These are phyloP conservation scores for Lactifluus volemus DNA, from an alignment of 768 basidiomycete genomes.

Conservation along the genomic window DNA sequence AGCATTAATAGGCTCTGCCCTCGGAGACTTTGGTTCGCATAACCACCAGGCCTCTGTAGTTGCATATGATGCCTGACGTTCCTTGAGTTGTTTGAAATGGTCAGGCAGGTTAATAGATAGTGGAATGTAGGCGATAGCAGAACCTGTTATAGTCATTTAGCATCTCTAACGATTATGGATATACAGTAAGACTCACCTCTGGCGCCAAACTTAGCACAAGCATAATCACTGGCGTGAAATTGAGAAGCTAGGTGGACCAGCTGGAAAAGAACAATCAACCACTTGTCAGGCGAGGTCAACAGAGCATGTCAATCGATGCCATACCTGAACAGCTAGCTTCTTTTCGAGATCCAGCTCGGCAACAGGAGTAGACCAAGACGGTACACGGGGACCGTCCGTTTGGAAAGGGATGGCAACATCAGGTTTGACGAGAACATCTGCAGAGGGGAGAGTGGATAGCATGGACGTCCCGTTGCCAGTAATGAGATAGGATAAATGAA, in stretches of 20 bases:
- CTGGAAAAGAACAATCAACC: not conserved
- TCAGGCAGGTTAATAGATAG: constrained; percentile 20
- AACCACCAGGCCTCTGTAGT: constrained; percentile 20
- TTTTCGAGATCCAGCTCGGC: constrained; percentile 15
- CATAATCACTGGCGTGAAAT: constrained; percentile 20
- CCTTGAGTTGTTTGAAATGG: constrained; percentile 17
- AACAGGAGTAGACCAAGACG: not conserved
- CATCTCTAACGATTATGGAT: not conserved
- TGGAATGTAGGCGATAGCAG: constrained; percentile 17
- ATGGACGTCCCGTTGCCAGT: not conserved
- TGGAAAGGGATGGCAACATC: not conserved
- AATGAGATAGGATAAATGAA: not conserved
- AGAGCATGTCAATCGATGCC: not conserved
- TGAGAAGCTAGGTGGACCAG: constrained; percentile 21
- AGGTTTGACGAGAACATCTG: not conserved
- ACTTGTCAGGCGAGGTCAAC: not conserved
- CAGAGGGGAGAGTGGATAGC: constrained; percentile 10
- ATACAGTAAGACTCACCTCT: constrained; percentile 3
- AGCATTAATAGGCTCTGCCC: not conserved
- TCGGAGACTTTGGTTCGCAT: constrained; percentile 3
- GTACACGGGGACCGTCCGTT: not conserved
- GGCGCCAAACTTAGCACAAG: constrained; percentile 19
- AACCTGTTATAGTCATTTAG: constrained; percentile 6
- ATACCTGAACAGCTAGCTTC: constrained; percentile 18
- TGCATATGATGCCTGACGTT: constrained; percentile 16